phyloP scores from a whole-genome alignment of 768 basidiomycete species.

The Dentipellis sp. region DNA sequence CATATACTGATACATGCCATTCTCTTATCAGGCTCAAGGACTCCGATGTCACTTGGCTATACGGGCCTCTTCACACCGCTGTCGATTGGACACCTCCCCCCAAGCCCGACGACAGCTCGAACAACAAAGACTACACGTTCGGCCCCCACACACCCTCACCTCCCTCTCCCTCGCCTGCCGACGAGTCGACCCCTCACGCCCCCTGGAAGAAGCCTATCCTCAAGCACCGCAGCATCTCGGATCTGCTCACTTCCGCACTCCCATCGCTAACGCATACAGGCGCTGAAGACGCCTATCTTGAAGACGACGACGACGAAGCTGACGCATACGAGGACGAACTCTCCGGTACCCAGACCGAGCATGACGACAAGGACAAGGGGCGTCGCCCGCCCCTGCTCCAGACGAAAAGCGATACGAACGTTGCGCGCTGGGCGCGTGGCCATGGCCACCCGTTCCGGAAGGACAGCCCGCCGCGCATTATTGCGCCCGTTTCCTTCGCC shows the following conservation, averaged over 20 bases:
- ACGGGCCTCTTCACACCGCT: constrained; percentile 94
- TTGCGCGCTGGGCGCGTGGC: constrained; percentile 39
- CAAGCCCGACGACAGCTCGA: constrained; percentile 33
- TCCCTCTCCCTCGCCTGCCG: constrained; percentile 18
- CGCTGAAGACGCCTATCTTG: constrained; percentile 23
- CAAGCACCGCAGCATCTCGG: constrained; percentile 88
- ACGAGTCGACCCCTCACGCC: constrained; percentile 10
- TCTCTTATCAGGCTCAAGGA: constrained; percentile 79
- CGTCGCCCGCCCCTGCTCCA: constrained; percentile 58
- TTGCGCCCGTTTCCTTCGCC: constrained; percentile 15
- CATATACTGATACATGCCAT: not conserved
- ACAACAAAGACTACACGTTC: constrained; percentile 31
- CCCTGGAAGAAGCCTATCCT: constrained; percentile 75
- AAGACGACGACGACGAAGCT: not conserved
- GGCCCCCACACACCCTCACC: constrained; percentile 26
- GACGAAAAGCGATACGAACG: constrained; percentile 85
- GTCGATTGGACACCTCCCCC: constrained; percentile 71
- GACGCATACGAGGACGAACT: constrained; percentile 15
- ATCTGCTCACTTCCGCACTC: constrained; percentile 75
- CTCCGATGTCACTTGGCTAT: constrained; percentile 98
- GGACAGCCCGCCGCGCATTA: constrained; percentile 64
- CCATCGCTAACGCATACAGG: constrained; percentile 56
- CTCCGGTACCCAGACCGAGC: not conserved
- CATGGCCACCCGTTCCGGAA: constrained; percentile 34
- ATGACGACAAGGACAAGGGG: constrained; percentile 3